Evolutionary conservation across 305 asterid species (phyloP).

Genomic region (Fraxinus floribunda): DNA sequence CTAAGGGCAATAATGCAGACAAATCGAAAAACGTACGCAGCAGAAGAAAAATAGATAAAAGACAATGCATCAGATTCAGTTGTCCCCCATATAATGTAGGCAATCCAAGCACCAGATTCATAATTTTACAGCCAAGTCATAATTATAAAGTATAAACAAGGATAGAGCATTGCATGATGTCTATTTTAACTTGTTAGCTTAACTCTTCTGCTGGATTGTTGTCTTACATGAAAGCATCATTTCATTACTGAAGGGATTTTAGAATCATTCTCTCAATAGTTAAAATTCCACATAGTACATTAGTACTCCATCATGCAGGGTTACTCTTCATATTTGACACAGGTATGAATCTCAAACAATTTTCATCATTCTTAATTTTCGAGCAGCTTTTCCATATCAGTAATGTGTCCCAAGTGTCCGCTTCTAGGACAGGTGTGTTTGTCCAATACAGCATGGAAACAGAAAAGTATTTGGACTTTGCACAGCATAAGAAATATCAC

Average conservation of each 20-base stretch:
- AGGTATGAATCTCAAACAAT: background rate
- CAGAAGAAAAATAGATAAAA: background rate
- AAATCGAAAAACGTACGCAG: background rate
- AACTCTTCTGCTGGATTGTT: no score
- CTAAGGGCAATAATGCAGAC: background rate
- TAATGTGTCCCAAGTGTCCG: background rate
- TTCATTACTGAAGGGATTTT: background rate
- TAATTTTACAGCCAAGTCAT: background rate
- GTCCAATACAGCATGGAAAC: background rate
- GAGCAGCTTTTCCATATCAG: background rate
- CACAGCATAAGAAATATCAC: background rate
- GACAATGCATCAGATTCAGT: background rate
- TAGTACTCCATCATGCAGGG: background rate
- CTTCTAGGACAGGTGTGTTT: background rate
- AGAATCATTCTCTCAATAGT: background rate
- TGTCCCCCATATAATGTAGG: background rate
- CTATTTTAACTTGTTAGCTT: no score
- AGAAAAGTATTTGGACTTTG: background rate
- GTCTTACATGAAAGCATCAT: background rate
- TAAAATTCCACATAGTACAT: background rate
- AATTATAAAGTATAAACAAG: background rate
- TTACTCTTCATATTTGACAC: background rate
- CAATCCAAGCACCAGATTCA: background rate
- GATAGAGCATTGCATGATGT: background rate
- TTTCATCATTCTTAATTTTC: background rate